Evolutionary conservation across 2,329 filamentous ascomycete species (phyloP).

Genomic region (Diplodia mutila): DNA sequence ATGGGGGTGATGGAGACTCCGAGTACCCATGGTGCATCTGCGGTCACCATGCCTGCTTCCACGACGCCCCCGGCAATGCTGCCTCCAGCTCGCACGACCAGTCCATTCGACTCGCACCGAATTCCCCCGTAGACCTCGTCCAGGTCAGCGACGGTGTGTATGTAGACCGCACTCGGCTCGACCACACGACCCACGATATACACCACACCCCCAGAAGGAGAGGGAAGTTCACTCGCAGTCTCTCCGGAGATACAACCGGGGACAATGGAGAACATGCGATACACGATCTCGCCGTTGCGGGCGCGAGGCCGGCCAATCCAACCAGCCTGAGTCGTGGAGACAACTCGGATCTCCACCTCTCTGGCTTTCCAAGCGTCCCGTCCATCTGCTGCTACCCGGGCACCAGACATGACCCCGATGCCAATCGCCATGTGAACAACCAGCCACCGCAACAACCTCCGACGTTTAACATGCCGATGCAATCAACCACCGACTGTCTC

Average conservation of each 20-base stretch:
- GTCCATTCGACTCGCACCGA: neutral
- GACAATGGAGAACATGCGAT: neutral
- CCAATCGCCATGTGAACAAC: neutral
- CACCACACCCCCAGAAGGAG: conserved; percentile 3
- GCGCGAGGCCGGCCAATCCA: neutral
- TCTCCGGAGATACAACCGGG: neutral
- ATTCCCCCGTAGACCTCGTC: neutral
- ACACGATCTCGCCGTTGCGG: neutral
- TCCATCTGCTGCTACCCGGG: conserved; percentile 43
- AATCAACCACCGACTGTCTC: neutral
- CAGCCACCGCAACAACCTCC: neutral
- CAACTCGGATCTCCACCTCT: conserved; percentile 27
- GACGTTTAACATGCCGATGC: neutral
- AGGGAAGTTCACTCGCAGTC: neutral
- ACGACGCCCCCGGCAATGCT: conserved; percentile 37
- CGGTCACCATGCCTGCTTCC: conserved; percentile 62
- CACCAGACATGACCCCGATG: conserved; percentile 30
- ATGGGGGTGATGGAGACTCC: conserved; percentile 37
- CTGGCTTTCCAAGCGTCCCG: conserved; percentile 42
- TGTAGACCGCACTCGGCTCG: neutral
- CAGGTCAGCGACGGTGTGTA: conserved; percentile 25
- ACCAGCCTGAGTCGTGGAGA: neutral
- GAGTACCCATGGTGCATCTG: conserved; percentile 55
- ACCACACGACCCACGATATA: neutral
- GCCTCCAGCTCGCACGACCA: neutral